A percentile compares a stretch with the other conserved stretches of the same genome.
These are phyloP conservation scores for Hyaloscypha variabilis DNA, from an alignment of 495 filamentous ascomycete species.

Conservation along the genomic window DNA sequence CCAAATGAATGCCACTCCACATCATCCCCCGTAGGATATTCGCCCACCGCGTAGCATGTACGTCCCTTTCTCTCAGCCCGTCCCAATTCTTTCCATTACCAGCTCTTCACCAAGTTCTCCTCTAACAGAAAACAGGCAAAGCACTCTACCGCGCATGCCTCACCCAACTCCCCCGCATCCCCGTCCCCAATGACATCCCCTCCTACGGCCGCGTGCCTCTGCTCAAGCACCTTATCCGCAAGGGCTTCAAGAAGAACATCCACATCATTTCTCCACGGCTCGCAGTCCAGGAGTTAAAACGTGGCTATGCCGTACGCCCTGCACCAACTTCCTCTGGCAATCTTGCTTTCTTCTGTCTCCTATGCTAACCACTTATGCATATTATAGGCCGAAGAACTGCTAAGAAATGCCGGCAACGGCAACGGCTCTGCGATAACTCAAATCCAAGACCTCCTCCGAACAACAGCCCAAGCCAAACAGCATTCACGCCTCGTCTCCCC, in stretches of 20 bases:
- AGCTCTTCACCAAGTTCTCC: background rate
- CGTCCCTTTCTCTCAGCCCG: background rate
- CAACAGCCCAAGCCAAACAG: background rate
- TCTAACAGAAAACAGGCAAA: conserved; percentile 19
- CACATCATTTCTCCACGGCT: conserved; percentile 47
- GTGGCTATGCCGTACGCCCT: conserved; percentile 54
- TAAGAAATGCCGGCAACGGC: conserved; percentile 21
- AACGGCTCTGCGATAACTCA: conserved; percentile 11
- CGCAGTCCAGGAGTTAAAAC: conserved; percentile 45
- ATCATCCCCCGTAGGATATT: conserved; percentile 19
- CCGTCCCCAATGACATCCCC: conserved; percentile 18
- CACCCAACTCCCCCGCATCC: conserved; percentile 24
- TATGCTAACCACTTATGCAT: background rate
- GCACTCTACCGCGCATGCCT: conserved; percentile 34
- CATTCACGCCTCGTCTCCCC: background rate
- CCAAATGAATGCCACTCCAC: conserved; percentile 33
- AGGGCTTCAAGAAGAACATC: conserved; percentile 54
- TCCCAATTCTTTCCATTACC: no score
- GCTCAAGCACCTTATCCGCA: conserved; percentile 50
- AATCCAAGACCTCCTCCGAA: conserved; percentile 14
- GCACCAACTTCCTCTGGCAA: background rate
- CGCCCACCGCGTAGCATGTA: background rate
- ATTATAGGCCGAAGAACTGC: conserved; percentile 24
- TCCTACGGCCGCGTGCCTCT: conserved; percentile 21
- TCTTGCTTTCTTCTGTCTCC: background rate